Evolutionary conservation across 2,329 filamentous ascomycete genomes (phyloP), one percentile per base, ranked within the genome.

Genomic region (Mycocentrospora acerina): DNA sequence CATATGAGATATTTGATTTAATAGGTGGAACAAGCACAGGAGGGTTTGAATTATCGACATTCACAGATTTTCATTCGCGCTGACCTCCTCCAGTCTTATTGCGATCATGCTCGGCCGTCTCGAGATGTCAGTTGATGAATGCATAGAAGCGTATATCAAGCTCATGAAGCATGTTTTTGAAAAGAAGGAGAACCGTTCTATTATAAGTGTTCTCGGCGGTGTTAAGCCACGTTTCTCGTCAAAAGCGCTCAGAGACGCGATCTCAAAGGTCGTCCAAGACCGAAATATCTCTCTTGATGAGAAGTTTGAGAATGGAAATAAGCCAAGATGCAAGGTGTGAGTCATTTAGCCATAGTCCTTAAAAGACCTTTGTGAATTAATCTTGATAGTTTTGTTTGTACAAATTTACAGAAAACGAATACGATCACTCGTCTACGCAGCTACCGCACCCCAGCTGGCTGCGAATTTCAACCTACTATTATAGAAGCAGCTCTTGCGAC

Each of bases 401-500:
- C 35, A 6, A 26, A 18, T 8, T 9, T 37, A 15, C 35, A 37
- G 16, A 29, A 34, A 13, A 32, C 30, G 6, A 17, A 32, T 14
- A 25, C 25, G 2, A 54, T 72, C 6, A 46, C 53, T 9, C 46
- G 62, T n/a, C 44, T 75, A 2, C 68, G 64, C 60, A 62, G 58
- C 41, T 53, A 50, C 32, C 29, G 14, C 2, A 17, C 37, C 4
- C 40, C 43, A 5, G 30, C 32, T 6, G 37, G 35, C 7, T 35
- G 37, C 27, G 43, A 51, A n/a, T 36, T 46, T 9, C 28, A 26
- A 6, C 40, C 51, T 3, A 51, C 42, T 2, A 62, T 64, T 24
- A 52, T 57, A 42, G 37, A 63, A 24, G 58, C 58, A 9, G 50
- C 50, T 5, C 53, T 58, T 5, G 61, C 61, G 12, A 51, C 48